Evolutionary conservation across 257 asterid species (phyloP), one percentile per base, ranked within the genome.

Genomic region (Gynochthodes officinalis): DNA sequence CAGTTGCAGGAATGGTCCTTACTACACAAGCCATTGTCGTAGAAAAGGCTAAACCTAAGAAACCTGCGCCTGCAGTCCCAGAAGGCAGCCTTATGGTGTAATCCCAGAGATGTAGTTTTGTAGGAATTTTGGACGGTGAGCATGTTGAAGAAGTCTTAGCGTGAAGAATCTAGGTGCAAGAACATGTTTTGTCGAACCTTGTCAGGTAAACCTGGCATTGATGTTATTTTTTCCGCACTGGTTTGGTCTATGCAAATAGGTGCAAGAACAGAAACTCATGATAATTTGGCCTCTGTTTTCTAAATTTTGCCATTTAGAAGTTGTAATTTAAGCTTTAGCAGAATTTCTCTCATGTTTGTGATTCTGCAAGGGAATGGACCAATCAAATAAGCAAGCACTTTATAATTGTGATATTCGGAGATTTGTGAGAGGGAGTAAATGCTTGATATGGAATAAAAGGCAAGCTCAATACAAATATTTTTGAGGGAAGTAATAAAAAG

Each of bases 21-120:
- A 95, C 99, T 13, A 95, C 98, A 48, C 99, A 95, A 59, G 99
- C 99, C 80, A 95, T 95, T 4, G 99, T 92, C 7, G 97, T 92
- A 37, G 98, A 95, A 76, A 95, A 92, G 61, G 65, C 95, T 14
- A 92, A 89, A 81, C 94, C 97, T 2, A 91, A 81, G 75, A 8
- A 85, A 0, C 53, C 81, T 0, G 85, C 75, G 1, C 86, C 87
- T 25, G 87, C 84, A 39, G 78, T 86, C 2, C 89, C 83, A 75
- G 78, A 83, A 59, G 89, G 88, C n/a, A n/a, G n/a, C 32, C 74
- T 82, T 32, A 52, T 71, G 5, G 66, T 82, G 64, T 81, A 66
- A 71, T 30, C 53, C 42, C 46, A 32, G 12, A 49, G 35, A 39
- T 61, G 15, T 37, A 53, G 54, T 16, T 23, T 30, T 28, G 28